phyloP scores from a whole-genome alignment of 1,139 yeast species.

The Meyerozyma sp. region DNA sequence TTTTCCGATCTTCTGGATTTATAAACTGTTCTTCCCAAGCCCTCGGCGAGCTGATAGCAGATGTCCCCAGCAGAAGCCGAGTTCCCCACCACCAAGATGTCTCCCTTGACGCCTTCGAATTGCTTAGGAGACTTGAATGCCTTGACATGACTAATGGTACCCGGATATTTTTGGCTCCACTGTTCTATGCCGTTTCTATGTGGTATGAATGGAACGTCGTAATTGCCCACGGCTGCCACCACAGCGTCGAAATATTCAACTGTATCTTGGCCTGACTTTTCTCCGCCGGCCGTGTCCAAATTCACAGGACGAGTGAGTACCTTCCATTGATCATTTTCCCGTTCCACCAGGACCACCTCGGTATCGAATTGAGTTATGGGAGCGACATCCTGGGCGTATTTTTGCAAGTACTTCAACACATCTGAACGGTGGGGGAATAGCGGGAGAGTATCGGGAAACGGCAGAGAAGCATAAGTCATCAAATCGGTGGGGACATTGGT shows the following conservation, averaged over 20 bases:
- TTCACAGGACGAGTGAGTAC: background rate
- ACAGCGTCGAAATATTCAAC: constrained; percentile 46
- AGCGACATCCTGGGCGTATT: constrained; percentile 38
- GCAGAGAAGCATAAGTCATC: constrained; percentile 50
- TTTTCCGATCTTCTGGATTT: constrained; percentile 41
- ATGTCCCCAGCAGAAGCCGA: constrained; percentile 62
- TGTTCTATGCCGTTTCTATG: constrained; percentile 46
- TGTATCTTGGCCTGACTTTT: background rate
- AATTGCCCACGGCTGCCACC: constrained; percentile 54
- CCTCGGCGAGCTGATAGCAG: constrained; percentile 43
- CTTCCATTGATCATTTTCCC: background rate
- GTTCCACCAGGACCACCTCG: constrained; percentile 19
- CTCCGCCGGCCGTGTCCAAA: constrained; percentile 1
- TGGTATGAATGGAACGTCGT: constrained; percentile 53
- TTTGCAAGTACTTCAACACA: constrained; percentile 42
- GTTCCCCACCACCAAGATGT: constrained; percentile 54
- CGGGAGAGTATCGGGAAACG: constrained; percentile 36
- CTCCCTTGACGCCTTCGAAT: constrained; percentile 21
- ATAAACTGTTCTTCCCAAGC: constrained; percentile 32
- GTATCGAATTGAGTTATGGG: constrained; percentile 31
- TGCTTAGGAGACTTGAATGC: constrained; percentile 45
- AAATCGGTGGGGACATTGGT: constrained; percentile 56
- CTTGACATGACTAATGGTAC: constrained; percentile 53
- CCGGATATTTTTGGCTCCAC: constrained; percentile 43
- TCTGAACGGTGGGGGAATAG: constrained; percentile 46